A percentile compares a stretch with the other conserved stretches of the same genome.
phyloP scores from a whole-genome alignment of 768 basidiomycete genomes.

The Lactarius hatsudake region DNA sequence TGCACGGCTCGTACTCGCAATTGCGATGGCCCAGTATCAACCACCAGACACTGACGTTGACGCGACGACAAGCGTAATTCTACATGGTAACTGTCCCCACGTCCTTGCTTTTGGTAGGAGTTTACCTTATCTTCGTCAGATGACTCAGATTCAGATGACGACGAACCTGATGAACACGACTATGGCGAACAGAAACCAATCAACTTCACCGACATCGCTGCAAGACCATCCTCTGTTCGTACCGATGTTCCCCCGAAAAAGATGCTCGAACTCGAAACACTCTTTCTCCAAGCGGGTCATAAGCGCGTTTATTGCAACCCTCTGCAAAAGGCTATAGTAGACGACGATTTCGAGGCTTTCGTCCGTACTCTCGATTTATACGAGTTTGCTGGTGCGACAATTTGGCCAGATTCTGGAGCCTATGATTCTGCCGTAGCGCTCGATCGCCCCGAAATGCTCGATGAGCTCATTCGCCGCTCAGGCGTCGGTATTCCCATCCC shows the following conservation, averaged over 20 bases:
- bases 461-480: conserved; percentile 55
- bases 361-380: conserved; percentile 46
- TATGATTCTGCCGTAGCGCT: conserved; percentile 32
- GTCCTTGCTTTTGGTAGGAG: neutral
- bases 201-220: conserved; percentile 54
- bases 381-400: conserved; percentile 34
- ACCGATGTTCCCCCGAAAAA: conserved; percentile 39
- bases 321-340: conserved; percentile 39
- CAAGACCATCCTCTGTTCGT: conserved; percentile 44
- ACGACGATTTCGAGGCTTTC: conserved; percentile 52
- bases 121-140: conserved; percentile 1
- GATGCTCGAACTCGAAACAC: conserved; percentile 33
- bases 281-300: conserved; percentile 8
- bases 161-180: conserved; percentile 34
- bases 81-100: conserved; percentile 36
- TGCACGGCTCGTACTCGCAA: conserved; percentile 53
- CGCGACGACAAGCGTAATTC: conserved; percentile 28
- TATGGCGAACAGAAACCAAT: conserved; percentile 42
- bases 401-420: conserved; percentile 28
- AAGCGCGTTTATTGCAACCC: conserved; percentile 25
- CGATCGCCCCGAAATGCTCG: conserved; percentile 51
- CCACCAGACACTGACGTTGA: conserved; percentile 34
- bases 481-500: conserved; percentile 36
- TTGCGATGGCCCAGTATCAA: conserved; percentile 55
- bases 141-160: conserved; percentile 14